phyloP scores from a whole-genome alignment of 495 filamentous ascomycete species.

The Amphirosellinia nigrospora region DNA sequence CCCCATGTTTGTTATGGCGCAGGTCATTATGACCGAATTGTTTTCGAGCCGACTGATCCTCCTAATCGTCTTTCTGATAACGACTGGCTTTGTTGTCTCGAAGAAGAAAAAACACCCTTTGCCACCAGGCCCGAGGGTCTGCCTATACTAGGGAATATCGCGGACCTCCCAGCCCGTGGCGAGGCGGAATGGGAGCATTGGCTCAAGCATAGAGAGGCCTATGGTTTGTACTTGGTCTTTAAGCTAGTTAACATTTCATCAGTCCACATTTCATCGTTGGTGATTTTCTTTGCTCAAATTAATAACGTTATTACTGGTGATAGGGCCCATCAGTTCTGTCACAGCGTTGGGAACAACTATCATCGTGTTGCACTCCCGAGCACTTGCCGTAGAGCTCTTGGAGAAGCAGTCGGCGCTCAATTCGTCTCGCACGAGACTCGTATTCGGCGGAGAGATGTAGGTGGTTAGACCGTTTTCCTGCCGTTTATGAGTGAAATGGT shows the following conservation, averaged over 20 bases:
- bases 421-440: constrained; percentile 44
- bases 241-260: too few species aligned
- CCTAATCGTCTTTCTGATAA: constrained; percentile 2
- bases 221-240: constrained; percentile 33
- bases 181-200: constrained; percentile 49
- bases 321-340: constrained; percentile 55
- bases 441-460: constrained; percentile 8
- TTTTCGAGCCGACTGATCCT: neutral
- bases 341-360: constrained; percentile 50
- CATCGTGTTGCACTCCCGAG: constrained; percentile 50
- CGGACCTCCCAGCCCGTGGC: constrained; percentile 43
- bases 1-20: neutral
- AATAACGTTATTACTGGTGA: constrained; percentile 15
- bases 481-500: neutral
- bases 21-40: neutral
- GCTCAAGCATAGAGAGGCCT: constrained; percentile 54
- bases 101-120: constrained; percentile 1
- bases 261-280: neutral
- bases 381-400: constrained; percentile 48
- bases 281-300: neutral
- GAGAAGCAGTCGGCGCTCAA: constrained; percentile 49
- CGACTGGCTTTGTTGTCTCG: neutral
- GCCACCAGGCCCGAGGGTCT: constrained; percentile 16
- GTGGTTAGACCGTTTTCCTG: neutral
- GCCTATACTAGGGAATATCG: constrained; percentile 51